Percentiles rank a stretch among this genome's conserved stretches.
Conservation (phyloP, 257 asterid species). For the Scutellaria galericulata region DNA sequence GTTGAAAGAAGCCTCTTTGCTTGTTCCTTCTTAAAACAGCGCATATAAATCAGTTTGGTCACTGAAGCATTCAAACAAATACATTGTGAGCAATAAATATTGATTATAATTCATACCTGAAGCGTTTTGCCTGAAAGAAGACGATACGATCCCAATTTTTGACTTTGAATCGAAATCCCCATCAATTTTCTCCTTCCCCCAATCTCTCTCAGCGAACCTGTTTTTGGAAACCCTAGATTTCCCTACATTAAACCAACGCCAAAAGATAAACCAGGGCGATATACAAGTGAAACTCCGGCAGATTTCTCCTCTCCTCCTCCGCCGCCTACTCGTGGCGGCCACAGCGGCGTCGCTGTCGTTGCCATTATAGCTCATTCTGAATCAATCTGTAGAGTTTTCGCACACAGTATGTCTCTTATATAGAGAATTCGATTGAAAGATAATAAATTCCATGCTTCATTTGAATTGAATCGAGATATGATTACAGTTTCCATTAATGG, state of each 20-base stretch:
- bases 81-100: neutral
- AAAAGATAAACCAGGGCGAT: conserved; percentile 53
- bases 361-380: conserved; percentile 40
- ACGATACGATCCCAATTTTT: conserved; percentile 18
- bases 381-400: conserved; percentile 15
- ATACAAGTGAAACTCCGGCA: conserved; percentile 58
- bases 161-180: conserved; percentile 12
- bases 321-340: conserved; percentile 20
- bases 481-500: conserved; percentile 41
- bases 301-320: conserved; percentile 37
- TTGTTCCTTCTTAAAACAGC: conserved; percentile 35
- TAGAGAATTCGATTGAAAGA: conserved; percentile 22
- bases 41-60: conserved; percentile 6
- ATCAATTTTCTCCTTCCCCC: conserved; percentile 30
- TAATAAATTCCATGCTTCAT: conserved; percentile 3
- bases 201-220: conserved; percentile 26
- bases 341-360: conserved; percentile 34
- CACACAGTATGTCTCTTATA: conserved; percentile 23
- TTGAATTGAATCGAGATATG: conserved; percentile 23
- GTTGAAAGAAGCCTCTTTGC: conserved; percentile 53
- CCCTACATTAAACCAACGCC: conserved; percentile 48
- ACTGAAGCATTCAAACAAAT: no score
- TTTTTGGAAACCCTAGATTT: conserved; percentile 32
- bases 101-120: conserved; percentile 38
- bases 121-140: conserved; percentile 33